Conservation (phyloP, 129 eudicot genomes). For the Helichrysum umbraculigerum region DNA sequence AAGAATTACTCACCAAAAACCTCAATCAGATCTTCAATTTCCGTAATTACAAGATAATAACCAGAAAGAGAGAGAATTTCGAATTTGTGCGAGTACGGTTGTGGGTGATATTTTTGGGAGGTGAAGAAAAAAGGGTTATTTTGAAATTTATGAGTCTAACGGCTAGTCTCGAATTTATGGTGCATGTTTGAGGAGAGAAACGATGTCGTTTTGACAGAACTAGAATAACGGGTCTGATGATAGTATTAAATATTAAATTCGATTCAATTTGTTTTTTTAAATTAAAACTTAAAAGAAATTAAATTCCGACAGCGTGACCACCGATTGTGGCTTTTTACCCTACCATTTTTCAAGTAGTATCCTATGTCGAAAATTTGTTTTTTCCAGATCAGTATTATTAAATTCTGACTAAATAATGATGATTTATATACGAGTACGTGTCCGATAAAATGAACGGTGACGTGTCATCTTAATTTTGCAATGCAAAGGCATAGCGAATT, state of each 20-base stretch:
- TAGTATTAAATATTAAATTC: slow-evolving; percentile 3
- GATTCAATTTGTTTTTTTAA: neutral
- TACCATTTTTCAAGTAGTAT: slow-evolving; percentile 28
- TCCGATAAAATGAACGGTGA: neutral
- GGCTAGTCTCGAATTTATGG: slow-evolving; percentile 57
- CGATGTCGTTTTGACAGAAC: slow-evolving; percentile 12
- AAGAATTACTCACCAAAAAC: slow-evolving; percentile 35
- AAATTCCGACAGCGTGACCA: slow-evolving; percentile 36
- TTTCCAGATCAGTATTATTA: neutral
- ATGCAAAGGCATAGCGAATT: too few species aligned
- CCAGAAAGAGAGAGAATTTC: slow-evolving; percentile 21
- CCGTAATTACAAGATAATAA: neutral
- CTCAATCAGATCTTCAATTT: slow-evolving; percentile 22
- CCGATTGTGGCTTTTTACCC: slow-evolving; percentile 31
- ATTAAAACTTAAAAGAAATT: neutral
- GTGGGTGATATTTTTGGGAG: slow-evolving; percentile 7
- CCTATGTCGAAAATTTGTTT: slow-evolving; percentile 26
- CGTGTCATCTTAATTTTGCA: too few species aligned
- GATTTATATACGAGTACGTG: neutral
- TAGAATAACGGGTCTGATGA: slow-evolving; percentile 30
- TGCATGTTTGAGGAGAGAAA: neutral
- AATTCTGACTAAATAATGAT: neutral
- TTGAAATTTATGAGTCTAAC: slow-evolving; percentile 50
- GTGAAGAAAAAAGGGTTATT: slow-evolving; percentile 25
- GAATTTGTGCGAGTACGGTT: slow-evolving; percentile 8